These are phyloP conservation scores for Wickerhamiella lipophila DNA, from an alignment of 805 yeast species.

Conservation along the genomic window DNA sequence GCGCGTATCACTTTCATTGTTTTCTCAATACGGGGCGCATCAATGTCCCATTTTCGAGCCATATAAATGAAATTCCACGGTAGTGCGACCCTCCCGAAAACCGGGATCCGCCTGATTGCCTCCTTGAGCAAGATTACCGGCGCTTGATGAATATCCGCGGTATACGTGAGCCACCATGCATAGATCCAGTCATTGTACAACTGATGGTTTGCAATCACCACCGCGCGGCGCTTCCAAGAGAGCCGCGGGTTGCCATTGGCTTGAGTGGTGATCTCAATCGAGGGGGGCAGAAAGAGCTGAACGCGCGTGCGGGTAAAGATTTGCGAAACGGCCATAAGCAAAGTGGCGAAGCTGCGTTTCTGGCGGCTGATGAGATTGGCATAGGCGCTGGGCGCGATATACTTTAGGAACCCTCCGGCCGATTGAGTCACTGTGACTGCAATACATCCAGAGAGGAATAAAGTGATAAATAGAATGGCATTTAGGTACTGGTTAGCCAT, in stretches of 20 bases:
- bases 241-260: conserved; percentile 13
- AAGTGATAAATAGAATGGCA: background rate
- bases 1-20: conserved; percentile 22
- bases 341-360: background rate
- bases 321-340: conserved; percentile 1
- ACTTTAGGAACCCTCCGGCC: background rate
- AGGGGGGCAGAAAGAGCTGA: background rate
- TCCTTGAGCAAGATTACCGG: conserved; percentile 68
- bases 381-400: background rate
- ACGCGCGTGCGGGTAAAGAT: conserved; percentile 3
- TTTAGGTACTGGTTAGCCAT: background rate
- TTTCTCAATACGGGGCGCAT: conserved; percentile 39
- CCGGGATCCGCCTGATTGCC: conserved; percentile 54
- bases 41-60: conserved; percentile 76
- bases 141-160: conserved; percentile 50
- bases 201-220: conserved; percentile 82
- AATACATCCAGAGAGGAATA: background rate
- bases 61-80: conserved; percentile 66
- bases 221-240: conserved; percentile 38
- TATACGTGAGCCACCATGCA: conserved; percentile 73
- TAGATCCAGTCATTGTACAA: conserved; percentile 89
- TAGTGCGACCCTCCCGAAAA: conserved; percentile 77
- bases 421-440: background rate
- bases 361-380: background rate
- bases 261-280: background rate